Conservation (phyloP, 2,329 filamentous ascomycete genomes). For the Exophiala alcalophila region DNA sequence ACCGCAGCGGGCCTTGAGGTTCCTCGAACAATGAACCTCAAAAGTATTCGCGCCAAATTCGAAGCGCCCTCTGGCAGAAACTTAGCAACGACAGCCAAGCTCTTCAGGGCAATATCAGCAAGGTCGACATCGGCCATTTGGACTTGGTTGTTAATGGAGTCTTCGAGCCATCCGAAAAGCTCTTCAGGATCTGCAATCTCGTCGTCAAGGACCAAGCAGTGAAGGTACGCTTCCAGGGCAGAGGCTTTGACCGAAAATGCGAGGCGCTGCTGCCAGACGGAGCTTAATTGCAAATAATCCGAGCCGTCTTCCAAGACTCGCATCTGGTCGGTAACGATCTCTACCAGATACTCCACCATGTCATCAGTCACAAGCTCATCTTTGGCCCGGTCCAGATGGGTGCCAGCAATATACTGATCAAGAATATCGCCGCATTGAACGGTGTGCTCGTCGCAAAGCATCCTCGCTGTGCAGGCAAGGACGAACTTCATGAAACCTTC, state of each 20-base stretch:
- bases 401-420: constrained; percentile 66
- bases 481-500: constrained; percentile 84
- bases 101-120: constrained; percentile 74
- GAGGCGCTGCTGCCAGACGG: constrained; percentile 79
- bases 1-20: constrained; percentile 67
- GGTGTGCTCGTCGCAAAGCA: constrained; percentile 62
- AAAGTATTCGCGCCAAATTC: constrained; percentile 72
- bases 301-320: constrained; percentile 81
- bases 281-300: constrained; percentile 84
- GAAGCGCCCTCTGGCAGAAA: constrained; percentile 70
- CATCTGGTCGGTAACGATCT: constrained; percentile 77
- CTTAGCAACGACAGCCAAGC: constrained; percentile 76
- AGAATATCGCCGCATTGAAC: constrained; percentile 65
- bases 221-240: constrained; percentile 77
- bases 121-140: constrained; percentile 80
- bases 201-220: constrained; percentile 78
- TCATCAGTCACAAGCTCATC: constrained; percentile 38
- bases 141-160: constrained; percentile 70
- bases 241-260: constrained; percentile 82
- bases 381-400: constrained; percentile 39
- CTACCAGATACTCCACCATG: constrained; percentile 59
- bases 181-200: constrained; percentile 75
- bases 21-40: constrained; percentile 84
- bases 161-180: constrained; percentile 81
- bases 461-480: constrained; percentile 71